Base-by-base conservation (phyloP, 208 protist genomes). In the Leishmania aethiopica region DNA sequence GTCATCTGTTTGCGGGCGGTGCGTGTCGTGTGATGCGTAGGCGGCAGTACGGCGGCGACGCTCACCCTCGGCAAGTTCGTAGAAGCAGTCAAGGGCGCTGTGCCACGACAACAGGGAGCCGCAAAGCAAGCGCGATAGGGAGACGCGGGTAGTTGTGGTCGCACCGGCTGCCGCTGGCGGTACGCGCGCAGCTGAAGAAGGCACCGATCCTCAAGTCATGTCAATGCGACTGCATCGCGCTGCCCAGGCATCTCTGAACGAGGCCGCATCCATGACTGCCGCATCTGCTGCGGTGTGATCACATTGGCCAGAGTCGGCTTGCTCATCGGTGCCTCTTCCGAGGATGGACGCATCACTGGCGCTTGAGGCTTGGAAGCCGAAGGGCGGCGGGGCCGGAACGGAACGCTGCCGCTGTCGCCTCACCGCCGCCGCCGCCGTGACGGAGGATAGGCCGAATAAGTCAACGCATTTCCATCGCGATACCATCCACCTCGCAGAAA, bases 401-500 rank as follows among this genome's bases (percentile, higher is more conserved):
- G 57, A 40, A n/a, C 13, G 32, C 55, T 32, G 55, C 55, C 32
- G 35, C 55, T 22, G 49, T 49, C 22, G 55, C 25, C 74, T 13
- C 37, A 10, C 55, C 55, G 22, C 55, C 57, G 72, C 49, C 28
- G 55, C 74, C 28, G 51, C 15, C n/a, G 77, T 57, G 59, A 81
- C 42, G 15, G 81, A 85, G 28, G 81, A 76, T 19, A 85, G 77
- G 19, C 59, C 45, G 3, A 85, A 42, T 32, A 85, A 73, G n/a
- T 81, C 81, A 13, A 85, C 76, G 11, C 77, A 69, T 71, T 81
- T 85, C 77, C 81, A 85, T 15, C 40, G 75, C n/a, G 81, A 85
- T 13, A 62, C 28, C 81, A 85, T 81, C 8, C 28, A 69, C 49
- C 35, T 60, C 25, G 35, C 22, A 0, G 45, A 37, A 62, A 42